These are phyloP conservation scores for Eucalyptus cloeziana DNA, from an alignment of 345 rosid species.

Conservation along the genomic window DNA sequence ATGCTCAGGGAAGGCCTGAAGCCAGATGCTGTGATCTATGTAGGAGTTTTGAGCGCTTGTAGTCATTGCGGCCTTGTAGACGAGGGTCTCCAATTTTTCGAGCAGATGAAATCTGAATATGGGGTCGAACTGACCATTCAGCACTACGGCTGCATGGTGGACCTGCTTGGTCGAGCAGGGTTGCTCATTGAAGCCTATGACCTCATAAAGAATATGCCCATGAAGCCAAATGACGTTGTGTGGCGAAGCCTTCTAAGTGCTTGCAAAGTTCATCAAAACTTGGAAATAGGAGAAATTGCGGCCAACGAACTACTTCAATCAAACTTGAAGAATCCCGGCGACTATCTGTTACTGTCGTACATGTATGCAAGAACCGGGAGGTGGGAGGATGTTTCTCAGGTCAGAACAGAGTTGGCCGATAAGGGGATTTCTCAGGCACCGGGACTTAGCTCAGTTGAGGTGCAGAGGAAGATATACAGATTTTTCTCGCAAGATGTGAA, in stretches of 20 bases:
- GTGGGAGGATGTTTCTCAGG: constrained; percentile 48
- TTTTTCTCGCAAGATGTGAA: constrained; percentile 58
- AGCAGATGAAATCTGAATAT: constrained; percentile 27
- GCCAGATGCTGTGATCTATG: constrained; percentile 21
- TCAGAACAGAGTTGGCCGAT: constrained; percentile 21
- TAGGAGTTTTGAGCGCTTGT: constrained; percentile 30
- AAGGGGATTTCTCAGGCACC: constrained; percentile 35
- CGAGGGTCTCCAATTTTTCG: constrained; percentile 13
- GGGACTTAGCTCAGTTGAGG: constrained; percentile 51
- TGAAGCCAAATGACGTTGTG: constrained; percentile 45
- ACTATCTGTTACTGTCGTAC: constrained; percentile 38
- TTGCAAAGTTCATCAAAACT: constrained; percentile 37
- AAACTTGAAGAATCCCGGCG: constrained; percentile 35
- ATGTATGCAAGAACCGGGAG: constrained; percentile 39
- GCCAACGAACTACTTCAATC: constrained; percentile 22
- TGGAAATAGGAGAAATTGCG: constrained; percentile 41
- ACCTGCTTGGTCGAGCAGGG: constrained; percentile 60
- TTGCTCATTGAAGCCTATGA: constrained; percentile 43
- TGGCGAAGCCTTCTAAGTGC: constrained; percentile 80
- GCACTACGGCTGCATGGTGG: constrained; percentile 68
- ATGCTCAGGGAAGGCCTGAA: constrained; percentile 19
- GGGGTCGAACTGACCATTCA: constrained; percentile 38
- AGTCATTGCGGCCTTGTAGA: constrained; percentile 18
- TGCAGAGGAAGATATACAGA: constrained; percentile 25
- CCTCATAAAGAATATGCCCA: constrained; percentile 36